Evolutionary conservation across 139 green algal genomes (phyloP).

Genomic region (Auxenochlorella protothecoides): DNA sequence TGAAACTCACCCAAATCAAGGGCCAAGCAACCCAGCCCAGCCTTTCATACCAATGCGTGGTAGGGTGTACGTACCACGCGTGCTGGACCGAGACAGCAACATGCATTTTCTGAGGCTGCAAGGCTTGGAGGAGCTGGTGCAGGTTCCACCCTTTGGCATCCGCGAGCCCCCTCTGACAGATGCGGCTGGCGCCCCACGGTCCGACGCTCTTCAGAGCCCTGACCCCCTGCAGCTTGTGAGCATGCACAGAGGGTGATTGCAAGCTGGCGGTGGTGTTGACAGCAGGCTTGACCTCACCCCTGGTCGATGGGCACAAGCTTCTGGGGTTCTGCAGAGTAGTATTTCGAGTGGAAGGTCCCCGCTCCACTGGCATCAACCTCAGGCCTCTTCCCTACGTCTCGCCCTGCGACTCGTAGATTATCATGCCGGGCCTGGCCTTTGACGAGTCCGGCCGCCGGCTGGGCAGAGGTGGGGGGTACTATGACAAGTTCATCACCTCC

Average conservation of each 20-base stretch:
- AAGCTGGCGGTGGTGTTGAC: too few relatives aligned
- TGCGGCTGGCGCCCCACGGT: conserved; percentile 27
- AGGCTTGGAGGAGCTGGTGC: neutral
- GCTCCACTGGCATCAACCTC: too few relatives aligned
- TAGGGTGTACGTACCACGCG: conserved; percentile 54
- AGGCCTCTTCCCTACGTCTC: too few relatives aligned
- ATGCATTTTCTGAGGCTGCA: conserved; percentile 71
- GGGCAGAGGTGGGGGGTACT: conserved; percentile 64
- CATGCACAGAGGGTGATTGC: neutral
- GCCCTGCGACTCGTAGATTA: conserved; percentile 22
- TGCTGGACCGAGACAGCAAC: conserved; percentile 58
- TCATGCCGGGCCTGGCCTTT: conserved; percentile 75
- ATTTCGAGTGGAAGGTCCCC: too few relatives aligned
- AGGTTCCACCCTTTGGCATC: conserved; percentile 69
- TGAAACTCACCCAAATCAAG: too few relatives aligned
- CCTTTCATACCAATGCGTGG: neutral
- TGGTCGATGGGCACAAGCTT: too few relatives aligned
- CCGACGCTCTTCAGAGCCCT: conserved; percentile 24
- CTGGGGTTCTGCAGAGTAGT: too few relatives aligned
- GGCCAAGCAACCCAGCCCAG: too few relatives aligned
- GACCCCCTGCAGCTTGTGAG: conserved; percentile 17
- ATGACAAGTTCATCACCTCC: conserved; percentile 44
- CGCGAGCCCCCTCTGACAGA: conserved; percentile 43
- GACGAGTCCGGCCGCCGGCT: conserved; percentile 41
- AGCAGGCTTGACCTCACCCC: too few relatives aligned